Evolutionary conservation across 352 stramenopile species (phyloP).

Genomic region (Globisporangium polare): DNA sequence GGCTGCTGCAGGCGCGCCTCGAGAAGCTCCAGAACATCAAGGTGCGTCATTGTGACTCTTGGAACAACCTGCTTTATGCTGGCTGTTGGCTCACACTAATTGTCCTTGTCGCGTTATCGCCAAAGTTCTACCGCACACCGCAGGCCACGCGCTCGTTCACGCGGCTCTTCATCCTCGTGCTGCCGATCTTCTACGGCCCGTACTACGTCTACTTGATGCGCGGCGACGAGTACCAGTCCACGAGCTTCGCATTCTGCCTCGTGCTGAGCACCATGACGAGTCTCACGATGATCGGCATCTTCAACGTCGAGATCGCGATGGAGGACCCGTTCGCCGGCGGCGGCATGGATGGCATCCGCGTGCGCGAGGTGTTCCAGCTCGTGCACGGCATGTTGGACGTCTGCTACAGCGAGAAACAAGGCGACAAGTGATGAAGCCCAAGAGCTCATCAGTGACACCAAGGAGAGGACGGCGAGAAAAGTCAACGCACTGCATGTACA

Average conservation of each 20-base stretch:
- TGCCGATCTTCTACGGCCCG: constrained; percentile 81
- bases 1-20: constrained; percentile 76
- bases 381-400: constrained; percentile 54
- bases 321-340: constrained; percentile 76
- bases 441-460: neutral
- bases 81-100: neutral
- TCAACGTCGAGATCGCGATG: constrained; percentile 82
- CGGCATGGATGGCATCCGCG: constrained; percentile 63
- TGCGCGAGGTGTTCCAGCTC: constrained; percentile 50
- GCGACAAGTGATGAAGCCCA: neutral
- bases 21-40: constrained; percentile 86
- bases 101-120: neutral
- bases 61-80: neutral
- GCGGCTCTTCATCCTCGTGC: constrained; percentile 79
- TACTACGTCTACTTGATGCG: constrained; percentile 84
- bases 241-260: constrained; percentile 78
- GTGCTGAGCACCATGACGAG: constrained; percentile 72
- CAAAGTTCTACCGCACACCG: constrained; percentile 77
- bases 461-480: neutral
- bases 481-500: neutral
- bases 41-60: constrained; percentile 12
- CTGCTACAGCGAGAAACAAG: constrained; percentile 28
- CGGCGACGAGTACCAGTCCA: constrained; percentile 43
- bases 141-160: constrained; percentile 85
- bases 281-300: constrained; percentile 84